A percentile compares a stretch with the other conserved stretches of the same genome.
Conservation (phyloP, 192 early-diverging fungal species). For the Anaeromyces robustus region DNA sequence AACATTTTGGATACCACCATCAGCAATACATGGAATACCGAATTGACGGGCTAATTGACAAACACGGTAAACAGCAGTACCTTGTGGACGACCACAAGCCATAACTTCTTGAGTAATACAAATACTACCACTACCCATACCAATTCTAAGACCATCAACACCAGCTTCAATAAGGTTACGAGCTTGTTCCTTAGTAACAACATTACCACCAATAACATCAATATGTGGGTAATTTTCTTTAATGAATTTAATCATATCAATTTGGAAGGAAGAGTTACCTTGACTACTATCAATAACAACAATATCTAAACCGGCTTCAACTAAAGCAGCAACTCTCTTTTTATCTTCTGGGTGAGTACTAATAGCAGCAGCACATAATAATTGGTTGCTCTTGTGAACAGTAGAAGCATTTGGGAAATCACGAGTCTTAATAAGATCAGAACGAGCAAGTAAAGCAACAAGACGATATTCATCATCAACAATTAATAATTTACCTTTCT, state of each 20-base stretch:
- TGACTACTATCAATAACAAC: conserved; percentile 92
- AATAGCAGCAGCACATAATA: conserved; percentile 85
- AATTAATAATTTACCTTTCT: conserved; percentile 95
- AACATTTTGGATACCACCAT: conserved; percentile 92
- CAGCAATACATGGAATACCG: conserved; percentile 90
- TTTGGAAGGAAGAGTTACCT: conserved; percentile 85
- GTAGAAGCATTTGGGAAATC: conserved; percentile 90
- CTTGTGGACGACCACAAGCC: conserved; percentile 97
- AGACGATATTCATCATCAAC: conserved; percentile 69
- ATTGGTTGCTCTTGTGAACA: conserved; percentile 61
- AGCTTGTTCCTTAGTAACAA: conserved; percentile 92
- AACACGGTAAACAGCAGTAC: conserved; percentile 88
- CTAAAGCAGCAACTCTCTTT: conserved; percentile 62
- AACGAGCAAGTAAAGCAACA: conserved; percentile 79
- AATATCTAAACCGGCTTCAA: conserved; percentile 90
- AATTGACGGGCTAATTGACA: conserved; percentile 86
- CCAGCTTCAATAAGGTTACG: conserved; percentile 78
- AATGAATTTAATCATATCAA: conserved; percentile 91
- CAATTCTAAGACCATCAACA: conserved; percentile 85
- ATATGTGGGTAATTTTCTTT: conserved; percentile 63
- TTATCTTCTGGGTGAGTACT: conserved; percentile 82
- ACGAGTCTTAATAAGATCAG: conserved; percentile 92
- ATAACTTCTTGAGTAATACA: conserved; percentile 99
- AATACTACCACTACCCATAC: conserved; percentile 95
- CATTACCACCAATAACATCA: conserved; percentile 93